These are phyloP conservation scores for Arthrobotrys sphaeroides DNA, from an alignment of 2,329 filamentous ascomycete genomes.

Conservation along the genomic window DNA sequence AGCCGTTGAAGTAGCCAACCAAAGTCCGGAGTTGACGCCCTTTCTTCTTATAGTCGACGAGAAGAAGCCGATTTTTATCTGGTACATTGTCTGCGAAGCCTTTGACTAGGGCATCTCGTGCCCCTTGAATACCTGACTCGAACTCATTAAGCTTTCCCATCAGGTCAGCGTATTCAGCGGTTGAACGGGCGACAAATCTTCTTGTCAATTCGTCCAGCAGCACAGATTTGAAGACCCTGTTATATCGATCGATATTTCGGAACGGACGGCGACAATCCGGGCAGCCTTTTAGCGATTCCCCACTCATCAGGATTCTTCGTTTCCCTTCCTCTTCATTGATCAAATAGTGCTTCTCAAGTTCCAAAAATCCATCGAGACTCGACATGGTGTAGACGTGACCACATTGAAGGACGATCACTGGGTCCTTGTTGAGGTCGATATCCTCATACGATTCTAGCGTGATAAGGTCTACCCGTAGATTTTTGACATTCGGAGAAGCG, in stretches of 20 bases:
- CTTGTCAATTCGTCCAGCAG: slow-evolving; percentile 72
- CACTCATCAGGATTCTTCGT: slow-evolving; percentile 17
- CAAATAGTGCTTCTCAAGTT: slow-evolving; percentile 61
- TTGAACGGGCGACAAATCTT: slow-evolving; percentile 67
- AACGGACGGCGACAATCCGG: slow-evolving; percentile 71
- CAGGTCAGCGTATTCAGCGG: slow-evolving; percentile 19
- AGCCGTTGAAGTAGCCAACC: slow-evolving; percentile 15
- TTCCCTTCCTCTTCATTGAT: neutral
- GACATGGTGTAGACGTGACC: slow-evolving; percentile 71
- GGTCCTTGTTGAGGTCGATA: slow-evolving; percentile 66
- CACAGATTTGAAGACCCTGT: slow-evolving; percentile 69
- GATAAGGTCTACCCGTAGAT: slow-evolving; percentile 67
- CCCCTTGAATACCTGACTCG: neutral
- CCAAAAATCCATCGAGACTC: slow-evolving; percentile 72
- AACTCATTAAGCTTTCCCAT: slow-evolving; percentile 9
- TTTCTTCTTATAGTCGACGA: neutral
- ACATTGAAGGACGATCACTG: slow-evolving; percentile 71
- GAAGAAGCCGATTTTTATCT: neutral
- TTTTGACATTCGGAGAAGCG: slow-evolving; percentile 62
- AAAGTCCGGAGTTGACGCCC: neutral
- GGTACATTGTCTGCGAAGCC: neutral
- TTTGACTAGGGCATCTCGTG: neutral
- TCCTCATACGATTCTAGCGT: slow-evolving; percentile 65
- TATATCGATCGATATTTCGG: slow-evolving; percentile 70
- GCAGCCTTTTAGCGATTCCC: slow-evolving; percentile 63